Base-by-base conservation (phyloP, 2,329 filamentous ascomycete genomes). In the Thielaviopsis musarum region DNA sequence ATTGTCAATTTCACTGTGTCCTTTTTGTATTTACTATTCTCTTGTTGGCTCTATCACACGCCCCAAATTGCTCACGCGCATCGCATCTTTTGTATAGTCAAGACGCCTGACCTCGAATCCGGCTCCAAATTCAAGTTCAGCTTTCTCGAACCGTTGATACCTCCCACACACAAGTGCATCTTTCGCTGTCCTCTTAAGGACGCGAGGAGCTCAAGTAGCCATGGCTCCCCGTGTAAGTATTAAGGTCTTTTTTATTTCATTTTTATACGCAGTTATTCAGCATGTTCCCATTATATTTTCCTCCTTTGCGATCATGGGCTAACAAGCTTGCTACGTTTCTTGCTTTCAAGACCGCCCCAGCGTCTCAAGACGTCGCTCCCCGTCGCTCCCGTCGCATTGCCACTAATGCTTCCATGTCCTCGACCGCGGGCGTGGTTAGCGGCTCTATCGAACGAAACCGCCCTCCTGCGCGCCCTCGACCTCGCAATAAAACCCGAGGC, bases 321-420 rank as follows among this genome's bases (percentile, higher is more conserved):
- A 55, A 54, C 49, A 58, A 55, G 52, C 22, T 59, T 34, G 58
- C 24, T 34, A 24, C 49, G 21, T 19, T 51, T 51, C 26, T 59
- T 22, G 45, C 52, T 38, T 15, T 56, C 12, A 52, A 61, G 60
- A 57, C 56, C 48, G 48, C 52, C 56, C 41, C 34, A 10, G 19
- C 54, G 24, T 41, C 58, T 26, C 30, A 30, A 2, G 53, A 54
- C 12, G 54, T 28, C 15, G 45, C 53, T 30, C 60, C 52, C 15
- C 56, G 60, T n/a, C 60, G 60, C 22, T 61, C 60, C 9, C 57
- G 54, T 2, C 56, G 60, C 9, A 24, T 61, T 48, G 54, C 53
- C 22, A 41, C 52, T 3, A 22, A 30, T 10, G 5, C 13, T 3
- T 49, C 17, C 41, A 28, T 51, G 55, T 48, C 52, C 45, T 51